Evolutionary conservation across 2,329 filamentous ascomycete species (phyloP).

Genomic region (Arthrobotrys conoides): DNA sequence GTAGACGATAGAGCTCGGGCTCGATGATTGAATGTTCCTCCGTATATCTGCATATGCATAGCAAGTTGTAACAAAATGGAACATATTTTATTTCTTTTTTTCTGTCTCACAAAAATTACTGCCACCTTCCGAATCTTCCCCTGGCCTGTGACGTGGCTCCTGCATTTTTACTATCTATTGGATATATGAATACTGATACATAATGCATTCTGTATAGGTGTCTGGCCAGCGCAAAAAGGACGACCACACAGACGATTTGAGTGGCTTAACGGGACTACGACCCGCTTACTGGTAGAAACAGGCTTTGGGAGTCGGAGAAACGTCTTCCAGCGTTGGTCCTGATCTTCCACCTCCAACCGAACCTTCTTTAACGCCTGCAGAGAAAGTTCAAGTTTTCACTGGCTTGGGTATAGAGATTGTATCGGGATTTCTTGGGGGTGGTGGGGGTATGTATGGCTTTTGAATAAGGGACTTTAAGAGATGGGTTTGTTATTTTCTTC

Average conservation of each 20-base stretch:
- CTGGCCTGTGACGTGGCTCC: neutral
- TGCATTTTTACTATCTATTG: neutral
- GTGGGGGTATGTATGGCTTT: conserved; percentile 18
- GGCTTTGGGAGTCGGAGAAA: neutral
- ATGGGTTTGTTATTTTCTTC: neutral
- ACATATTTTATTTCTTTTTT: conserved; percentile 48
- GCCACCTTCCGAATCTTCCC: neutral
- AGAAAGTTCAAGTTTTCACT: neutral
- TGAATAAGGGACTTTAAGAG: neutral
- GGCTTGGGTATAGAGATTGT: conserved; percentile 7
- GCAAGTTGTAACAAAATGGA: conserved; percentile 7
- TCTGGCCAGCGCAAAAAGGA: conserved; percentile 81
- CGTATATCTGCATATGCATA: neutral
- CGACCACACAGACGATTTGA: conserved; percentile 69
- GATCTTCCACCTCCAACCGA: neutral
- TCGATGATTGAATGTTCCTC: conserved; percentile 26
- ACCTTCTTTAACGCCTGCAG: neutral
- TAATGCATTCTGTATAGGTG: conserved; percentile 69
- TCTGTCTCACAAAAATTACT: neutral
- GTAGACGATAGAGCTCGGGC: conserved; percentile 8
- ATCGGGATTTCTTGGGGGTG: neutral
- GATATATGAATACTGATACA: conserved; percentile 5
- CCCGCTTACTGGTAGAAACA: conserved; percentile 73
- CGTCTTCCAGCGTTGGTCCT: conserved; percentile 7
- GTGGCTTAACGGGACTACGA: conserved; percentile 74